Conservation (phyloP, 108 stramenopile species). For the Nitzschia sp. region DNA sequence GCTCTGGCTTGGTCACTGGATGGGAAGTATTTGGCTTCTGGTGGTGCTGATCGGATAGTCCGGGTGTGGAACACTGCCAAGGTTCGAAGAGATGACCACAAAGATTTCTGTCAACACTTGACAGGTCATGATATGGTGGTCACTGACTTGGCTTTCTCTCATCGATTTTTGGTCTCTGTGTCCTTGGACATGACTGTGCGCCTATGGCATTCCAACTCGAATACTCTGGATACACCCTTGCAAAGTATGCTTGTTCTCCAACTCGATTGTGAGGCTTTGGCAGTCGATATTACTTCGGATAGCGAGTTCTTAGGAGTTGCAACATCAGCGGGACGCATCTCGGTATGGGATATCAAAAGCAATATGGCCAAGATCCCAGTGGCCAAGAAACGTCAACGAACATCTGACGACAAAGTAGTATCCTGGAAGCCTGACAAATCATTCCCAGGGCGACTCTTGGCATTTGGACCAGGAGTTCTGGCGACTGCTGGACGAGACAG, state of each 20-base stretch:
- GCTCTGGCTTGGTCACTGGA: slow-evolving; percentile 6
- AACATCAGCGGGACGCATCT: slow-evolving; percentile 1
- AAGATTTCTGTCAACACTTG: slow-evolving; percentile 5
- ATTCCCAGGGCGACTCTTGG: slow-evolving; percentile 2
- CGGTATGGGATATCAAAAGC: slow-evolving; percentile 2
- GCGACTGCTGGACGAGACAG: slow-evolving; percentile 8
- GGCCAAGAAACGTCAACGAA: neutral
- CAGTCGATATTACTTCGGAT: neutral
- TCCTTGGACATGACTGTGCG: slow-evolving; percentile 19
- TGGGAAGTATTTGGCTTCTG: slow-evolving; percentile 19
- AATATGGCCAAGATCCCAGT: neutral
- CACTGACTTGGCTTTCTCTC: slow-evolving; percentile 8
- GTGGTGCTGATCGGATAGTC: slow-evolving; percentile 5
- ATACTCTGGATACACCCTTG: neutral
- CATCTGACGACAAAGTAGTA: neutral
- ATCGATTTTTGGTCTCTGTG: neutral
- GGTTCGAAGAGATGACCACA: neutral
- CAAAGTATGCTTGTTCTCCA: neutral
- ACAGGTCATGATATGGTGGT: slow-evolving; percentile 13
- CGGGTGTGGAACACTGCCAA: slow-evolving; percentile 14
- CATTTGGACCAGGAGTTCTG: slow-evolving; percentile 7
- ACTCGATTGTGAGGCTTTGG: slow-evolving; percentile 4
- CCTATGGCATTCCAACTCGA: neutral
- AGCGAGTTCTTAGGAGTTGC: neutral
- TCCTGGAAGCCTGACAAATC: neutral